These are phyloP conservation scores for Hortiboletus campestris DNA, from an alignment of 768 basidiomycete genomes.

Conservation along the genomic window DNA sequence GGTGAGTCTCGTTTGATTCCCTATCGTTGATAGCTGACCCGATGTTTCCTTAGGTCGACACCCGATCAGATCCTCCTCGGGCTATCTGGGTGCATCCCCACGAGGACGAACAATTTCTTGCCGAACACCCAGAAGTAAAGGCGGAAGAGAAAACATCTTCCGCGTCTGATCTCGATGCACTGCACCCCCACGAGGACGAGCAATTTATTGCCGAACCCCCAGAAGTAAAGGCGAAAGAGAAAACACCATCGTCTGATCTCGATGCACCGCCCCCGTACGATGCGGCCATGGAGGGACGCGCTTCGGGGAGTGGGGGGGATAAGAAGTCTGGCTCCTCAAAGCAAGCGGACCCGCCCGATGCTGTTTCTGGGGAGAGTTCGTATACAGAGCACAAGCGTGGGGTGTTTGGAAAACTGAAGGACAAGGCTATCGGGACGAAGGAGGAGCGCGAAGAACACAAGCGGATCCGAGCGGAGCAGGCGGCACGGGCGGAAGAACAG, in stretches of 20 bases:
- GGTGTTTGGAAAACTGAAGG: constrained; percentile 59
- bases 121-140: constrained; percentile 48
- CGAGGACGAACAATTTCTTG: constrained; percentile 64
- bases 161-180: background rate
- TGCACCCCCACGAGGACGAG: constrained; percentile 70
- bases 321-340: background rate
- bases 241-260: background rate
- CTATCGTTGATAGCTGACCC: background rate
- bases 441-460: constrained; percentile 57
- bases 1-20: constrained; percentile 29
- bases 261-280: constrained; percentile 31
- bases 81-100: constrained; percentile 73
- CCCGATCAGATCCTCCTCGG: constrained; percentile 57
- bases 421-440: constrained; percentile 61
- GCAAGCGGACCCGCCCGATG: background rate
- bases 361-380: background rate
- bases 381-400: constrained; percentile 42
- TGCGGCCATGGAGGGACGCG: constrained; percentile 26
- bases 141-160: constrained; percentile 32
- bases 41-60: constrained; percentile 52
- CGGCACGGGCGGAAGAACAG: constrained; percentile 21
- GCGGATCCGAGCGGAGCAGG: constrained; percentile 32
- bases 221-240: constrained; percentile 40
- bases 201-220: constrained; percentile 58
- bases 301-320: constrained; percentile 19